Base-by-base conservation (phyloP, 1,284 basidiomycete species). In the Irpex sp. region DNA sequence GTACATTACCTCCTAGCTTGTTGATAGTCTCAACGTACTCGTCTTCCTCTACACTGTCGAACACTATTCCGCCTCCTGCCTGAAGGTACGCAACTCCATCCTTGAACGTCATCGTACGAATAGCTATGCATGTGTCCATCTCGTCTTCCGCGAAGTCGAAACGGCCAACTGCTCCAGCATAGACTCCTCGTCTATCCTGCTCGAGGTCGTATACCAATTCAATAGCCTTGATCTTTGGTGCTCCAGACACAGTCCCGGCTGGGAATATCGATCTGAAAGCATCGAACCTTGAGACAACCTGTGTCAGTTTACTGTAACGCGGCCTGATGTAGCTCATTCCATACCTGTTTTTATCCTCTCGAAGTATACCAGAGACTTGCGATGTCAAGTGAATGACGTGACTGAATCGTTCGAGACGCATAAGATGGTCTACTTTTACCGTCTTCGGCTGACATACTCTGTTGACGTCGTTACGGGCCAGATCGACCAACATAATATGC, bases 191-290 rank as follows among this genome's bases (percentile, higher is more conserved):
- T 57, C 89, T 87, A 76, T 98, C 95, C 73, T 90, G 83, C 75
- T 99, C 97, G 40, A 57, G 79, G 17, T 88, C 88, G 11, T 89
- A 89, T 48, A 99, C 82, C 40, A 99, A 88, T 75, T 99, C 95
- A 69, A 99, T 95, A 1, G 97, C 97, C 74, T 97, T 97, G 77
- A 99, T 96, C 79, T 99, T 99, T 1, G 97, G 97, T 36, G 97
- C 97, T 13, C 97, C 97, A 0, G 95, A 97, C n/a, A 99, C 97
- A 1, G 97, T 99, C 0, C 97, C 97, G 4, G 97, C 97, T 0
- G 97, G 97, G 82, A 99, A 99, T 70, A 99, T 99, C 54, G 96
- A 98, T 21, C 97, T 89, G 82, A 99, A 97, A 0, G 97, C 97
- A 75, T 99, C 97, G 73, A 98, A 99, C 68, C 96, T 61, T 40